phyloP scores from a whole-genome alignment of 768 basidiomycete genomes.

The Trametes maxima region DNA sequence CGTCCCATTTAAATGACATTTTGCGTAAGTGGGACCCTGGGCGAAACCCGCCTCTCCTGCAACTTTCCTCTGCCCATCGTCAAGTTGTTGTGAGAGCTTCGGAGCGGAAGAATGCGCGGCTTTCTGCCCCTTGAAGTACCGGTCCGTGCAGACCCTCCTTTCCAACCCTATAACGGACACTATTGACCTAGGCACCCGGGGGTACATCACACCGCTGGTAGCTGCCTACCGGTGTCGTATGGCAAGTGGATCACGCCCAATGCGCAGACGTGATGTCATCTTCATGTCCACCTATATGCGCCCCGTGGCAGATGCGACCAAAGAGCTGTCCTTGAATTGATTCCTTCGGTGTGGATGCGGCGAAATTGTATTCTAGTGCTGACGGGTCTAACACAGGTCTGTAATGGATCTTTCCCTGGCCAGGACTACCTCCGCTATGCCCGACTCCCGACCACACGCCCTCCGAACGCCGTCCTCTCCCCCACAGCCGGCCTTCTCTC shows the following conservation, averaged over 20 bases:
- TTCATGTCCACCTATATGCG: neutral
- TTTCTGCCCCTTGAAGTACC: neutral
- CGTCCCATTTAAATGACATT: conserved; percentile 32
- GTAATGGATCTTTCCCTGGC: conserved; percentile 60
- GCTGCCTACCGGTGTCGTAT: neutral
- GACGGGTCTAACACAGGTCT: conserved; percentile 46
- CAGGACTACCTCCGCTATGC: conserved; percentile 48
- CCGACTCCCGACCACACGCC: conserved; percentile 24
- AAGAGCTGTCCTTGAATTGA: no score
- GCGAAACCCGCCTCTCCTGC: no score
- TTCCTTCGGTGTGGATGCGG: neutral
- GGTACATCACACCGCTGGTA: no score
- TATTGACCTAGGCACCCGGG: no score
- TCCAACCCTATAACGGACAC: neutral
- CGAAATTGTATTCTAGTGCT: neutral
- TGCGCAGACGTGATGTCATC: neutral
- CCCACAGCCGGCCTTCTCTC: conserved; percentile 32
- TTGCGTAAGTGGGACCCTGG: neutral
- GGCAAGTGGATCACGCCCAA: neutral
- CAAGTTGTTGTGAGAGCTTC: no score
- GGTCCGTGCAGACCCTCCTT: neutral
- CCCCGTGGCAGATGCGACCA: no score
- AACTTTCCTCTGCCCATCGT: no score
- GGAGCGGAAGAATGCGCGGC: neutral
- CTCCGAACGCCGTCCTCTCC: conserved; percentile 37